phyloP scores from a whole-genome alignment of 805 yeast species.

The Yarrowia keelungensis region DNA sequence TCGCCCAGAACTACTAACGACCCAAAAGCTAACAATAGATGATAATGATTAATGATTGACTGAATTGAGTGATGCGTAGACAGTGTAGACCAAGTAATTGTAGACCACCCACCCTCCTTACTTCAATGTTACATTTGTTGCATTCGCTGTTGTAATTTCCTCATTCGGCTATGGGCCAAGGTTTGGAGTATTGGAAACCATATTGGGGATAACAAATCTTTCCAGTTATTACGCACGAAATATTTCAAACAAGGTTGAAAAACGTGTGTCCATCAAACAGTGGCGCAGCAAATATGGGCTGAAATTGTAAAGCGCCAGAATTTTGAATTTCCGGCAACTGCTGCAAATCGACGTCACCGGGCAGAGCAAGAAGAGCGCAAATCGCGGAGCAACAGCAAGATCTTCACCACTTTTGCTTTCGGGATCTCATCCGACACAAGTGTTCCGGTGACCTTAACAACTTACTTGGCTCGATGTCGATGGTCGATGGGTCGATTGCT shows the following conservation, averaged over 20 bases:
- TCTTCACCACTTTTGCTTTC: background rate
- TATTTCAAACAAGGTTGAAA: slow-evolving; percentile 11
- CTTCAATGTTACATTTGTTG: background rate
- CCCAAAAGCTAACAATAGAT: slow-evolving; percentile 27
- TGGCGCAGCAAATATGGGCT: slow-evolving; percentile 29
- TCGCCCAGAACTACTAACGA: slow-evolving; percentile 34
- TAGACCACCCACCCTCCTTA: too few species aligned
- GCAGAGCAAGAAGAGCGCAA: slow-evolving; percentile 11
- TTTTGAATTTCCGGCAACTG: background rate
- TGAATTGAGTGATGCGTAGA: background rate
- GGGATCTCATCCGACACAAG: background rate
- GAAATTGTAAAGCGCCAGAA: background rate
- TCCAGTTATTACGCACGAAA: background rate
- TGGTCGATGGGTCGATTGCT: background rate
- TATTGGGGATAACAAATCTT: background rate
- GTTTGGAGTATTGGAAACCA: background rate
- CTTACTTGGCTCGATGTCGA: too few species aligned
- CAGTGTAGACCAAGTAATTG: too few species aligned
- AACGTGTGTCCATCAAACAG: slow-evolving; percentile 15
- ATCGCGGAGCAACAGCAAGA: slow-evolving; percentile 18
- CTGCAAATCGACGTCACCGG: slow-evolving; percentile 16
- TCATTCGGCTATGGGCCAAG: slow-evolving; percentile 7
- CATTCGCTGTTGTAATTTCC: background rate
- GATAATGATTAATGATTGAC: background rate
- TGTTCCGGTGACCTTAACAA: background rate